These are phyloP conservation scores for Pulveroboletus sp. DNA, from an alignment of 768 basidiomycete genomes.

Conservation along the genomic window DNA sequence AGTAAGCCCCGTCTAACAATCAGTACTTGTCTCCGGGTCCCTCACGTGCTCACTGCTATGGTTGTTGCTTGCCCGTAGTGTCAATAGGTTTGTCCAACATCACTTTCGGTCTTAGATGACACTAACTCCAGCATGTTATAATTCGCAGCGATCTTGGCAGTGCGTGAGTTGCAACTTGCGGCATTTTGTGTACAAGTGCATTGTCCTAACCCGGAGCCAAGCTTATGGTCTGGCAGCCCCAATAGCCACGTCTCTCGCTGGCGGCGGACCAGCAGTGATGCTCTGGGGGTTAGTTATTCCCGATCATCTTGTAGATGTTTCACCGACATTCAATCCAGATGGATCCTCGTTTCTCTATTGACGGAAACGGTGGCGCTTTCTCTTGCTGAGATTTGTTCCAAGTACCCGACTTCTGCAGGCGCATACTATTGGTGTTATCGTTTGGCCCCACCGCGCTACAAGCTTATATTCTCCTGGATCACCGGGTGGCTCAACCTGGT, in stretches of 20 bases:
- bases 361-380: slow-evolving; percentile 51
- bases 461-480: slow-evolving; percentile 58
- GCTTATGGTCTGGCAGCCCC: slow-evolving; percentile 58
- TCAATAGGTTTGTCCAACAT: slow-evolving; percentile 38
- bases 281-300: slow-evolving; percentile 47
- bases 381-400: slow-evolving; percentile 56
- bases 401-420: slow-evolving; percentile 60
- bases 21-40: background rate
- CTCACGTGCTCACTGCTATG: background rate
- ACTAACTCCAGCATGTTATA: background rate
- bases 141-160: slow-evolving; percentile 61
- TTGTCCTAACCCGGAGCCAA: slow-evolving; percentile 20
- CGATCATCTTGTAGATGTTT: too few species aligned
- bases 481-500: slow-evolving; percentile 69
- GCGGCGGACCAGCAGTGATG: slow-evolving; percentile 54
- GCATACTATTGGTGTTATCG: slow-evolving; percentile 69
- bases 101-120: slow-evolving; percentile 1
- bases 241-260: slow-evolving; percentile 52
- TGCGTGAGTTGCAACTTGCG: slow-evolving; percentile 45
- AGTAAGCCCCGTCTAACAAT: slow-evolving; percentile 35
- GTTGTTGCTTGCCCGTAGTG: slow-evolving; percentile 33
- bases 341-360: slow-evolving; percentile 50
- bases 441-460: slow-evolving; percentile 49
- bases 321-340: slow-evolving; percentile 31
- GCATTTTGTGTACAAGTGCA: background rate